A percentile compares a stretch with the other conserved stretches of the same genome.
Conservation (phyloP, 208 protist genomes). For the Acanthamoeba pearcei region DNA sequence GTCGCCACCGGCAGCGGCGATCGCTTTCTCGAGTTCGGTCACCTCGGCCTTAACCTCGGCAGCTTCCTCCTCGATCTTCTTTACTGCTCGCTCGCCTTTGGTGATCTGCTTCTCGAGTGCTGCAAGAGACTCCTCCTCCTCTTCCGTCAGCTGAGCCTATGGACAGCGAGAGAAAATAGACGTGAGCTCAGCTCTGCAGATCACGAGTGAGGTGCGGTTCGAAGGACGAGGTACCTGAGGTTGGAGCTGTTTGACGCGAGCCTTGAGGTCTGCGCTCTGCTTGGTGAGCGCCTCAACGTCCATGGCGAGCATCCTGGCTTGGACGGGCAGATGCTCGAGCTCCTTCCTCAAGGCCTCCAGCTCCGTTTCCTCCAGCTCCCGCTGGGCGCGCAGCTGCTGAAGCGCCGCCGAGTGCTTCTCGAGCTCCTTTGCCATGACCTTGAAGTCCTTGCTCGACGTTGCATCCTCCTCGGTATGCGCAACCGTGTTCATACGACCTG, state of each 20-base stretch:
- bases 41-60: slow-evolving; percentile 89
- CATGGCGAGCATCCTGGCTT: too few species aligned
- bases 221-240: background rate
- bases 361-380: slow-evolving; percentile 11
- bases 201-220: background rate
- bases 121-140: slow-evolving; percentile 77
- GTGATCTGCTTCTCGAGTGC: slow-evolving; percentile 43
- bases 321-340: too few species aligned
- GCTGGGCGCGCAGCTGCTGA: background rate
- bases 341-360: slow-evolving; percentile 47
- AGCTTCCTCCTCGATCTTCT: slow-evolving; percentile 78
- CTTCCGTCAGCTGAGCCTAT: slow-evolving; percentile 17
- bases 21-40: slow-evolving; percentile 89
- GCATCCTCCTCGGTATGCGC: too few species aligned
- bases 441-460: too few species aligned
- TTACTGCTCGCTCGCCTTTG: slow-evolving; percentile 30
- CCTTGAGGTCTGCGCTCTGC: too few species aligned
- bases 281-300: too few species aligned
- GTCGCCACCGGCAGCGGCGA: slow-evolving; percentile 85
- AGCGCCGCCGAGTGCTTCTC: slow-evolving; percentile 4
- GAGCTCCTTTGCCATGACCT: slow-evolving; percentile 57
- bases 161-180: background rate
- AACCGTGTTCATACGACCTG: too few species aligned
- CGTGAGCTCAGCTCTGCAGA: background rate
- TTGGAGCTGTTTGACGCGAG: slow-evolving; percentile 2